phyloP scores from a whole-genome alignment of 495 filamentous ascomycete species.

The Aspergillus nanangensis region DNA sequence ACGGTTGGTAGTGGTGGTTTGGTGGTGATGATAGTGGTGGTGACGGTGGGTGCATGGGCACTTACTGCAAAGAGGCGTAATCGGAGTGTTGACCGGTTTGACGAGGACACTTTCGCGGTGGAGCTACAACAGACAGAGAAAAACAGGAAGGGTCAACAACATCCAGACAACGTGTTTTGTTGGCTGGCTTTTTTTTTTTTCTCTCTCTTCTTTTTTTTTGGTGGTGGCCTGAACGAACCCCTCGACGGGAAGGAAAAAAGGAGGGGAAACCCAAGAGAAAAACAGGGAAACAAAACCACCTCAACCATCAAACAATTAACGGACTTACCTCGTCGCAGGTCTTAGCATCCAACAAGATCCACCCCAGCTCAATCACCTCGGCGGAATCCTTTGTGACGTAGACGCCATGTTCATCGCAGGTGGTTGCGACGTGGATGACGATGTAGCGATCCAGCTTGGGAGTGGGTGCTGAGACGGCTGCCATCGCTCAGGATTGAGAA shows the following conservation, averaged over 20 bases:
- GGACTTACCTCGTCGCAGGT: slow-evolving; percentile 79
- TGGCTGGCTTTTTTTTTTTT: too few species aligned
- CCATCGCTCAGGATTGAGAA: slow-evolving; percentile 30
- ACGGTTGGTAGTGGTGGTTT: not conserved
- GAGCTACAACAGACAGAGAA: slow-evolving; percentile 50
- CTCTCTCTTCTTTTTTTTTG: too few species aligned
- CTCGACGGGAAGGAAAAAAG: too few species aligned
- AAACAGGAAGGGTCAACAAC: too few species aligned
- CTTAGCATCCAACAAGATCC: slow-evolving; percentile 92
- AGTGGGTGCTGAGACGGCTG: slow-evolving; percentile 45
- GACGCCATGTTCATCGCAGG: slow-evolving; percentile 97
- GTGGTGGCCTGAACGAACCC: too few species aligned
- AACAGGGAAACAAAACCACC: slow-evolving; percentile 10
- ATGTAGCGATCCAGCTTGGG: slow-evolving; percentile 89
- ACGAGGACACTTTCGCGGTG: slow-evolving; percentile 94
- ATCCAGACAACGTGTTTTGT: too few species aligned
- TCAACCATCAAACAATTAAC: slow-evolving; percentile 6
- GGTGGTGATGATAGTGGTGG: slow-evolving; percentile 1
- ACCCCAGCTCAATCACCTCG: slow-evolving; percentile 97
- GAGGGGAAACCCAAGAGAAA: slow-evolving; percentile 5
- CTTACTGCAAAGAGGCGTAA: slow-evolving; percentile 98
- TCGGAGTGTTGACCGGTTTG: slow-evolving; percentile 97
- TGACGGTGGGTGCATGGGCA: slow-evolving; percentile 15
- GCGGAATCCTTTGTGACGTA: slow-evolving; percentile 99
- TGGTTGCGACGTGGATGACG: slow-evolving; percentile 97